Percentiles rank a stretch among this genome's conserved stretches.
Conservation (phyloP, 192 early-diverging fungal genomes). For the Rhizophagus prolifer region DNA sequence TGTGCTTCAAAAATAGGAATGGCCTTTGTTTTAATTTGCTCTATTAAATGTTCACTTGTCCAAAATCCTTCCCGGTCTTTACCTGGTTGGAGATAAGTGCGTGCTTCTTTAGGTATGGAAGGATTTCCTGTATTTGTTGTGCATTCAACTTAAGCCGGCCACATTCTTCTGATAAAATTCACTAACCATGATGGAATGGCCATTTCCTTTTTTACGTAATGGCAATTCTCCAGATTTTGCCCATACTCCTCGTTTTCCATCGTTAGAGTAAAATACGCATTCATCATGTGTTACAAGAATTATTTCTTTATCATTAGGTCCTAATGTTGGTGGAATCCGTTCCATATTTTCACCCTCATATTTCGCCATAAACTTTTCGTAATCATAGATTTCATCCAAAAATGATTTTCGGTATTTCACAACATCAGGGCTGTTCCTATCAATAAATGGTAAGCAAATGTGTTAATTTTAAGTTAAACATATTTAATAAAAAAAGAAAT, state of each 20-base stretch:
- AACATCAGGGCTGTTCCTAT: background rate
- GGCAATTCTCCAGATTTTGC: background rate
- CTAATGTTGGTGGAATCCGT: background rate
- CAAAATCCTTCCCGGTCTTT: conserved; percentile 11
- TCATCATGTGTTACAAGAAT: conserved; percentile 8
- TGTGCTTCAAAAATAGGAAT: conserved; percentile 17
- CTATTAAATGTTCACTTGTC: conserved; percentile 15
- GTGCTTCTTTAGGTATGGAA: background rate
- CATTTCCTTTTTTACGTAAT: conserved; percentile 12
- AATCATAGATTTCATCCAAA: background rate
- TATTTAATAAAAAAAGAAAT: background rate
- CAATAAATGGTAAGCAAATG: background rate
- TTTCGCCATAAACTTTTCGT: background rate
- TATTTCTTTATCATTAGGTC: background rate
- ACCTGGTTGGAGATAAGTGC: background rate
- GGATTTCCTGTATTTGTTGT: background rate
- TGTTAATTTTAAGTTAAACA: background rate
- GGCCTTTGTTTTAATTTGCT: background rate
- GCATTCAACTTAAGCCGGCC: background rate
- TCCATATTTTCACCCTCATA: conserved; percentile 21
- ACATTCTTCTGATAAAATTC: background rate
- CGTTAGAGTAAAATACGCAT: background rate
- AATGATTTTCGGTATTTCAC: background rate
- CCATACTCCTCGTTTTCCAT: conserved; percentile 20
- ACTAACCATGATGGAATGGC: background rate